These are phyloP conservation scores for Stachybotrys echinatus DNA, from an alignment of 2,329 filamentous ascomycete genomes.

Conservation along the genomic window DNA sequence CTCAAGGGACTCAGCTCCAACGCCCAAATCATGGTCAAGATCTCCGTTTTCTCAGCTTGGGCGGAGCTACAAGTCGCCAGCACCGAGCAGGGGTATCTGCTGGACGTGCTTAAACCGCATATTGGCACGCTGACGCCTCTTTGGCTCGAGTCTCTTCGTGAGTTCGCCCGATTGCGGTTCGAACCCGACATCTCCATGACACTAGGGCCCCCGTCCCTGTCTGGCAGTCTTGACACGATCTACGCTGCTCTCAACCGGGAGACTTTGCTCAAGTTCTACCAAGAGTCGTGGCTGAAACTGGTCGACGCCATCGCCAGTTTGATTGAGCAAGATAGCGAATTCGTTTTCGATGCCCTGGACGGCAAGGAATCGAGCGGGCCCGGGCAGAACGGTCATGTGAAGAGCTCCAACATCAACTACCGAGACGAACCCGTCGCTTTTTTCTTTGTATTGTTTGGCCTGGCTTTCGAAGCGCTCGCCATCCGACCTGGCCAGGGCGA, in stretches of 20 bases:
- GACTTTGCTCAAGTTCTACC: slow-evolving; percentile 90
- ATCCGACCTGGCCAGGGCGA: slow-evolving; percentile 56
- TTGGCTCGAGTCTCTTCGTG: slow-evolving; percentile 88
- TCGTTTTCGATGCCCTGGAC: slow-evolving; percentile 94
- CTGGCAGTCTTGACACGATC: slow-evolving; percentile 84
- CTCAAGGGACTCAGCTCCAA: slow-evolving; percentile 90
- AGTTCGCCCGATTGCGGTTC: slow-evolving; percentile 88
- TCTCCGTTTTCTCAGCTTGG: slow-evolving; percentile 96
- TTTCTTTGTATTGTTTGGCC: slow-evolving; percentile 96
- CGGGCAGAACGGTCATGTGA: slow-evolving; percentile 45
- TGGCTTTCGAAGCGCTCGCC: slow-evolving; percentile 92
- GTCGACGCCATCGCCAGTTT: slow-evolving; percentile 96
- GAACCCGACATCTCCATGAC: slow-evolving; percentile 96
- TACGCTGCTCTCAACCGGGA: slow-evolving; percentile 94
- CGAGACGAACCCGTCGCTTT: slow-evolving; percentile 96
- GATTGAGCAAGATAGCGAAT: slow-evolving; percentile 95
- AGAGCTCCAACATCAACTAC: slow-evolving; percentile 85
- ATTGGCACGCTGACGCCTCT: slow-evolving; percentile 85
- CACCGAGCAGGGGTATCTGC: slow-evolving; percentile 82
- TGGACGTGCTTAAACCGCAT: slow-evolving; percentile 83
- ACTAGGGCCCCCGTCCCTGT: slow-evolving; percentile 72
- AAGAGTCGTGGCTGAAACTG: slow-evolving; percentile 93
- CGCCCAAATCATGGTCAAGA: slow-evolving; percentile 96
- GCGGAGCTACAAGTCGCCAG: slow-evolving; percentile 95
- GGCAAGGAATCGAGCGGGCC: slow-evolving; percentile 61